A percentile compares a stretch with the other conserved stretches of the same genome.
Conservation (phyloP, 2,329 filamentous ascomycete genomes). For the Colletotrichum camelliae region DNA sequence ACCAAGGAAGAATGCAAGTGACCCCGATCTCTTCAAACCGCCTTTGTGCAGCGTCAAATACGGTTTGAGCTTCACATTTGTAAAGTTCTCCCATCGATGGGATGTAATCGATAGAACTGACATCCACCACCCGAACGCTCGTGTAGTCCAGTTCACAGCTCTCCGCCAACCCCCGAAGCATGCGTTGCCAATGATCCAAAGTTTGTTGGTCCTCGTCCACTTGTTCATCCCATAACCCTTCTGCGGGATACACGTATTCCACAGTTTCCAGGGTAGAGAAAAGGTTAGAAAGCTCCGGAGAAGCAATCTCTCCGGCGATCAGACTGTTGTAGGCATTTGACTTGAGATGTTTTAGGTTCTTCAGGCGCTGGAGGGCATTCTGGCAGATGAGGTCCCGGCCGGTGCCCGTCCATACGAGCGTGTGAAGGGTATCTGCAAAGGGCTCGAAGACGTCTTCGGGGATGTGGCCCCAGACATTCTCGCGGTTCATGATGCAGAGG, state of each 20-base stretch:
- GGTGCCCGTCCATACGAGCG: neutral
- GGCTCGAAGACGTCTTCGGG: neutral
- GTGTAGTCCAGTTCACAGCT: neutral
- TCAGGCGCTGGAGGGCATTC: neutral
- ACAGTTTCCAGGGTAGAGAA: accelerated
- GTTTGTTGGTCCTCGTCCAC: neutral
- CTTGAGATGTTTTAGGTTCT: neutral
- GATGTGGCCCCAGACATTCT: neutral
- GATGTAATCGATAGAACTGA: neutral
- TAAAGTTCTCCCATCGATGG: neutral
- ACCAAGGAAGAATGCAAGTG: neutral
- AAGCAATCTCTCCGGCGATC: neutral
- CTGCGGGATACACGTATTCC: neutral
- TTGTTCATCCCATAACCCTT: neutral
- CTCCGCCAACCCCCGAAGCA: neutral
- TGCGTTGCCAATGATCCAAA: neutral
- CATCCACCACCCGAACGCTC: neutral
- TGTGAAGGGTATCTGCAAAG: neutral
- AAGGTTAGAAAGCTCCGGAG: neutral
- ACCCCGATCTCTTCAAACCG: neutral
- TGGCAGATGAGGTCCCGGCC: neutral
- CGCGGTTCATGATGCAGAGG: neutral
- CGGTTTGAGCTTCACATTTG: neutral
- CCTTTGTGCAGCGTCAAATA: neutral
- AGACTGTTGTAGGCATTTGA: neutral